Conservation (phyloP, 225 moss, liverwort and hornwort genomes). For the Bryum argenteum region DNA sequence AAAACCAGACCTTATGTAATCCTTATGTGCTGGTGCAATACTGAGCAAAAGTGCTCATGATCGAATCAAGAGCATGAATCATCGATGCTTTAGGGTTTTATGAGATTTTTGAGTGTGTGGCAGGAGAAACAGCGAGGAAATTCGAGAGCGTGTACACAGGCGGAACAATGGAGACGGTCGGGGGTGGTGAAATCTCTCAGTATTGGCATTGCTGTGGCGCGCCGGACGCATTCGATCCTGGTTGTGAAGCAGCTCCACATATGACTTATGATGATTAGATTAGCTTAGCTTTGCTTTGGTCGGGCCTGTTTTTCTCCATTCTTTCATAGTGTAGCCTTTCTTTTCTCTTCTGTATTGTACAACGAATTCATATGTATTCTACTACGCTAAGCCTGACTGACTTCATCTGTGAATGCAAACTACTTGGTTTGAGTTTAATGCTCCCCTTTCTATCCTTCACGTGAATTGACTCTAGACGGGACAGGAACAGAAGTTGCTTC, state of each 20-base stretch:
- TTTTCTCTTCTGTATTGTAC: not conserved
- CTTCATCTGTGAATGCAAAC: no score
- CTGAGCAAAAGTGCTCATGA: not conserved
- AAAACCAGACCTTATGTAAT: not conserved
- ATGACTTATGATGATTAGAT: slow-evolving; percentile 73
- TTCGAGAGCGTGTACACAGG: slow-evolving; percentile 87
- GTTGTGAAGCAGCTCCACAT: slow-evolving; percentile 85
- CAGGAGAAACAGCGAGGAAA: slow-evolving; percentile 89
- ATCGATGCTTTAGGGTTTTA: not conserved
- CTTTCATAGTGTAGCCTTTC: not conserved
- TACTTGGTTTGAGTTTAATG: no score
- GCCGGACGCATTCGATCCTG: slow-evolving; percentile 62
- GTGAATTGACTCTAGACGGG: no score
- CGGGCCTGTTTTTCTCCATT: not conserved
- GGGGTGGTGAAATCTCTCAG: slow-evolving; percentile 71
- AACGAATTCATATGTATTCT: not conserved
- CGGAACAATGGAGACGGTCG: slow-evolving; percentile 76
- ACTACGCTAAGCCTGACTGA: no score
- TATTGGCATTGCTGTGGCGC: slow-evolving; percentile 97
- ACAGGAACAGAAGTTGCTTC: no score
- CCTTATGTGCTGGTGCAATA: not conserved
- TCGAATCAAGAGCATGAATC: not conserved
- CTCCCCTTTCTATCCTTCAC: no score
- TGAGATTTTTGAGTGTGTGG: not conserved
- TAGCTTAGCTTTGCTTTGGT: not conserved